Evolutionary conservation across 768 basidiomycete genomes (phyloP).

Genomic region (Boletus sp.): DNA sequence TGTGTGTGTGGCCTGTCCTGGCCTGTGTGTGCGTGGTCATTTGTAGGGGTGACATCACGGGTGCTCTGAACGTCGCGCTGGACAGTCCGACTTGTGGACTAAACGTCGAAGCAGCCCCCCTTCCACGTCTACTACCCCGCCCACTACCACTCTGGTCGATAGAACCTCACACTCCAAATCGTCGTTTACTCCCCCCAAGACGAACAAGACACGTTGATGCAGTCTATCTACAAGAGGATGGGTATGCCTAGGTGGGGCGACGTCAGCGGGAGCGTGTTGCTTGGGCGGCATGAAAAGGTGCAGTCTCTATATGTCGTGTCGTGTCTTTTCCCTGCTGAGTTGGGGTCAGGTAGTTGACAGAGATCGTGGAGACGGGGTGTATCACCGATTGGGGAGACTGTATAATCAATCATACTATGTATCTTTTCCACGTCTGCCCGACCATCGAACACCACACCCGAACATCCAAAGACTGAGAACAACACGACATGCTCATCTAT

Average conservation of each 20-base stretch:
- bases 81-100: conserved; percentile 87
- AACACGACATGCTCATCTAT: neutral
- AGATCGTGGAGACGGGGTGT: conserved; percentile 90
- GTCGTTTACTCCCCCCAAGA: conserved; percentile 81
- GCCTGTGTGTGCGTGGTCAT: too few species aligned
- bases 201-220: conserved; percentile 90
- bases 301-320: conserved; percentile 27
- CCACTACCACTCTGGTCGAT: neutral
- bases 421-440: neutral
- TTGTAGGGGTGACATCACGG: conserved; percentile 76
- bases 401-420: conserved; percentile 37
- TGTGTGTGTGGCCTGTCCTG: too few species aligned
- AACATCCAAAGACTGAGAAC: neutral
- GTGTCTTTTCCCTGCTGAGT: neutral
- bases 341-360: conserved; percentile 63
- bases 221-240: conserved; percentile 98
- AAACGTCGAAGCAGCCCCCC: conserved; percentile 70
- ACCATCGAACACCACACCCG: neutral
- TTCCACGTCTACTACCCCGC: too few species aligned
- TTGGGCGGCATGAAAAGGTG: conserved; percentile 96
- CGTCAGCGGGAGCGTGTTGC: conserved; percentile 59
- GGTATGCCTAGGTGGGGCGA: conserved; percentile 57
- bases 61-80: conserved; percentile 68
- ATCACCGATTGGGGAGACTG: conserved; percentile 71
- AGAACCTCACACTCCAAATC: conserved; percentile 78